phyloP scores from a whole-genome alignment of 2,329 filamentous ascomycete genomes.

The Diaporthe longicolla region DNA sequence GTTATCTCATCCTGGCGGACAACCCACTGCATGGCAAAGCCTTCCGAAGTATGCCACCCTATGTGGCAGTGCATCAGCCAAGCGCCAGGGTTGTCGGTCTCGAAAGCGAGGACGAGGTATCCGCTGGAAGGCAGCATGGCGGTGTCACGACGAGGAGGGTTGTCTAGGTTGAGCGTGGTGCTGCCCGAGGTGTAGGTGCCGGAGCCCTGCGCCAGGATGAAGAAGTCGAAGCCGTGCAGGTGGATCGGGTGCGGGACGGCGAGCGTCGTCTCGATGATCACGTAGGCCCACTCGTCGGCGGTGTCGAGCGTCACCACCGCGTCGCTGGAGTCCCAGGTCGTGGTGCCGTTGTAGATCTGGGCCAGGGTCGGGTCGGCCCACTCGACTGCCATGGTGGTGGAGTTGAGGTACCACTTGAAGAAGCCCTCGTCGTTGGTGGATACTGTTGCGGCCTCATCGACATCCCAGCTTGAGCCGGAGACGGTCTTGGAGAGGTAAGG shows the following conservation, averaged over 20 bases:
- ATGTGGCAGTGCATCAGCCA: conserved; percentile 64
- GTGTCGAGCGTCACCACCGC: conserved; percentile 49
- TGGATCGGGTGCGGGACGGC: conserved; percentile 57
- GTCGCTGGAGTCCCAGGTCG: conserved; percentile 48
- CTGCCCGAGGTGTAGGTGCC: conserved; percentile 50
- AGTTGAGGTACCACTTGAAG: conserved; percentile 66
- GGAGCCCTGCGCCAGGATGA: conserved; percentile 52
- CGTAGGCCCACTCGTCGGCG: conserved; percentile 52
- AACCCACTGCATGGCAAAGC: conserved; percentile 68
- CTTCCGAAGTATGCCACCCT: conserved; percentile 64
- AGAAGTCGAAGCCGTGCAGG: conserved; percentile 61
- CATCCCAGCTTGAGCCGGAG: conserved; percentile 47
- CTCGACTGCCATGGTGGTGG: conserved; percentile 60
- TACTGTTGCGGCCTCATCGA: conserved; percentile 49
- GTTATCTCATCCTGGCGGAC: conserved; percentile 52
- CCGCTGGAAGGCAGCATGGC: conserved; percentile 60
- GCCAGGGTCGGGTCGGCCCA: conserved; percentile 62
- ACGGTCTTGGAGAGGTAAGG: conserved; percentile 55
- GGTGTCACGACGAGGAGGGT: conserved; percentile 64
- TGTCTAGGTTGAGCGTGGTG: conserved; percentile 53
- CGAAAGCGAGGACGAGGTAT: conserved; percentile 64
- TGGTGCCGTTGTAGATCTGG: conserved; percentile 48
- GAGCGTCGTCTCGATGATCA: conserved; percentile 51
- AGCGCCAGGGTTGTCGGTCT: conserved; percentile 65
- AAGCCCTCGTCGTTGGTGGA: conserved; percentile 49